Percentiles rank a stretch among this genome's conserved stretches.
phyloP scores from a whole-genome alignment of 2,329 filamentous ascomycete genomes.

The Huntiella moniliformis region DNA sequence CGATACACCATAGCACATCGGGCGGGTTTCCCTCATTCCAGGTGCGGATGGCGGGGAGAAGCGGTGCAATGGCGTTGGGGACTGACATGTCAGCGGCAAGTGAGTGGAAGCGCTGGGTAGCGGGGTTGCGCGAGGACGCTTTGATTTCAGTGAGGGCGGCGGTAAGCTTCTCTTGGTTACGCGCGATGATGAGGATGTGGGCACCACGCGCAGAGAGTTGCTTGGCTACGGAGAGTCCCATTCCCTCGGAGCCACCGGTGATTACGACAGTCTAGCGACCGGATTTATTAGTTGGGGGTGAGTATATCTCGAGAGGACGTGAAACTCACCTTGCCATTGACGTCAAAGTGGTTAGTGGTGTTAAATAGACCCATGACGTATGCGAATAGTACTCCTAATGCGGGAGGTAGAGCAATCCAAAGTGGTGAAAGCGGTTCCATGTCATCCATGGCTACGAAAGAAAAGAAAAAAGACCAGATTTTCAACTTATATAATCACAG shows the following conservation, averaged over 20 bases:
- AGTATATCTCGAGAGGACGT: background rate
- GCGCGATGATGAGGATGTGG: constrained; percentile 68
- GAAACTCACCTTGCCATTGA: constrained; percentile 56
- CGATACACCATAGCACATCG: constrained; percentile 83
- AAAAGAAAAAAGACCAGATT: background rate
- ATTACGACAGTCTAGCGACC: constrained; percentile 58
- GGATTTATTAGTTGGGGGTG: background rate
- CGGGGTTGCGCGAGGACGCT: constrained; percentile 40
- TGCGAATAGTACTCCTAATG: constrained; percentile 20
- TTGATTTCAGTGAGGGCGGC: constrained; percentile 44
- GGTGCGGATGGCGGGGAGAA: constrained; percentile 51
- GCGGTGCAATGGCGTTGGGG: constrained; percentile 46
- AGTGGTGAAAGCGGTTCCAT: constrained; percentile 10
- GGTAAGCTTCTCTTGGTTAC: constrained; percentile 57
- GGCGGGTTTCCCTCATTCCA: constrained; percentile 62
- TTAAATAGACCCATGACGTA: constrained; percentile 48
- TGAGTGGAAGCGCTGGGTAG: constrained; percentile 60
- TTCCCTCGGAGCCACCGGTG: constrained; percentile 82
- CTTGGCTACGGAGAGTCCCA: constrained; percentile 60
- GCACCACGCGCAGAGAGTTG: constrained; percentile 69
- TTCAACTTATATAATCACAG: background rate
- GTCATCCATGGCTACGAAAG: background rate
- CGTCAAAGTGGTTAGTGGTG: constrained; percentile 51
- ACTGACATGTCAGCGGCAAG: constrained; percentile 68
- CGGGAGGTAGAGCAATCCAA: constrained; percentile 16